phyloP scores from a whole-genome alignment of 2,329 filamentous ascomycete species.

The Ophiocordyceps camponoti-leonardi region DNA sequence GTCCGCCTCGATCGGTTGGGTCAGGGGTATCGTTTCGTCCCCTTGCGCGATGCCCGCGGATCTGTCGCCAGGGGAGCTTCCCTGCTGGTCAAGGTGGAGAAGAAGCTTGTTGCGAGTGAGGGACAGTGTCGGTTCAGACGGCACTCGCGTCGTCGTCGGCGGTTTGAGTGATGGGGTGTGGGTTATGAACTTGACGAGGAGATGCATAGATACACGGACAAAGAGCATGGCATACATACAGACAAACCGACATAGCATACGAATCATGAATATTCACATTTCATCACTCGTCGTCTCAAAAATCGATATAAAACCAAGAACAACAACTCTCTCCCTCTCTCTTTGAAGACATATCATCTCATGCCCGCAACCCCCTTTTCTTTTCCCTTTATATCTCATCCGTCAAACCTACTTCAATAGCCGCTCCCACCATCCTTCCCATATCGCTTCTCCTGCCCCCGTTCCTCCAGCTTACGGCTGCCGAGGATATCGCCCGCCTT shows the following conservation, averaged over 20 bases:
- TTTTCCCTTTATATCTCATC: not conserved
- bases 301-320: no score
- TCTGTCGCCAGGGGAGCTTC: conserved; percentile 42
- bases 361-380: no score
- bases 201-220: not conserved
- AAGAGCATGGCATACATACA: no score
- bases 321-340: no score
- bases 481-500: conserved; percentile 34
- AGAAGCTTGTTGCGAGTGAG: conserved; percentile 22
- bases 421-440: conserved; percentile 7
- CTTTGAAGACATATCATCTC: no score
- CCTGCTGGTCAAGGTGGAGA: conserved; percentile 58
- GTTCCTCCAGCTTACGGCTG: conserved; percentile 27
- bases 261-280: no score
- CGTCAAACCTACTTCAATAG: not conserved
- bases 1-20: conserved; percentile 68
- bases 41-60: conserved; percentile 54
- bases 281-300: no score
- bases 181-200: not conserved
- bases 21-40: conserved; percentile 61
- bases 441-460: conserved; percentile 32
- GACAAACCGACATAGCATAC: no score
- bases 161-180: not conserved
- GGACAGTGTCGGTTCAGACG: not conserved
- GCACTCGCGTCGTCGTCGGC: not conserved